Evolutionary conservation across 768 basidiomycete species (phyloP).

Genomic region (Mycena latifolia): DNA sequence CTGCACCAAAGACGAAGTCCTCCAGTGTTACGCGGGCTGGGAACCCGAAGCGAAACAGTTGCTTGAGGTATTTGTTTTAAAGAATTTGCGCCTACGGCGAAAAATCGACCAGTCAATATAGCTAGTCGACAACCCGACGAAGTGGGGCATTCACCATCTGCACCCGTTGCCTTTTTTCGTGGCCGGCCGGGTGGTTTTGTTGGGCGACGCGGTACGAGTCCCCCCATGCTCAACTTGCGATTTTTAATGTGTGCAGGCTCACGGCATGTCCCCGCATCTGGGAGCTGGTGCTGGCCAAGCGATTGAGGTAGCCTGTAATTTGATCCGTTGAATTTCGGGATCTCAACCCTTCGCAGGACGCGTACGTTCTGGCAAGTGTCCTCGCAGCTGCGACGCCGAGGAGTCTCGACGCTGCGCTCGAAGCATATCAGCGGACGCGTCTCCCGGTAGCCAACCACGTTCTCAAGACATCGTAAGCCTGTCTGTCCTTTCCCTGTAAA

Average conservation of each 20-base stretch:
- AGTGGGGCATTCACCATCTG: conserved; percentile 55
- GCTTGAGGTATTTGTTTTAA: conserved; percentile 39
- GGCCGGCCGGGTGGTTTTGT: conserved; percentile 51
- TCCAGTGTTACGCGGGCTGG: conserved; percentile 47
- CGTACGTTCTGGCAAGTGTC: conserved; percentile 41
- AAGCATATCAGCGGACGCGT: conserved; percentile 49
- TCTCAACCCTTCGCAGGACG: conserved; percentile 38
- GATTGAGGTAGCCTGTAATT: conserved; percentile 40
- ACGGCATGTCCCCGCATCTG: conserved; percentile 46
- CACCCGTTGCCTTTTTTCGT: conserved; percentile 51
- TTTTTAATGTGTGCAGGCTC: conserved; percentile 37
- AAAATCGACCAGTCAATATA: conserved; percentile 26
- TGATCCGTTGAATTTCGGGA: background rate
- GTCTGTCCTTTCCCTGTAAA: no score
- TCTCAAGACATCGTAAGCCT: conserved; percentile 44
- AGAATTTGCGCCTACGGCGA: background rate
- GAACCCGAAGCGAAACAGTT: conserved; percentile 48
- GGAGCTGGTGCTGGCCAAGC: conserved; percentile 46
- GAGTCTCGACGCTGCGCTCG: conserved; percentile 40
- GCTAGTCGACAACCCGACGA: conserved; percentile 47
- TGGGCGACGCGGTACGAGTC: conserved; percentile 57
- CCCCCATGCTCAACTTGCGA: conserved; percentile 35
- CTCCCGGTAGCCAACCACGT: conserved; percentile 52
- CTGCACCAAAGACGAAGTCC: conserved; percentile 47
- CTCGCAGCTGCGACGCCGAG: conserved; percentile 36